A percentile compares a stretch with the other conserved stretches of the same genome.
phyloP scores from a whole-genome alignment of 331 rosid species.

The Quercus phellos region DNA sequence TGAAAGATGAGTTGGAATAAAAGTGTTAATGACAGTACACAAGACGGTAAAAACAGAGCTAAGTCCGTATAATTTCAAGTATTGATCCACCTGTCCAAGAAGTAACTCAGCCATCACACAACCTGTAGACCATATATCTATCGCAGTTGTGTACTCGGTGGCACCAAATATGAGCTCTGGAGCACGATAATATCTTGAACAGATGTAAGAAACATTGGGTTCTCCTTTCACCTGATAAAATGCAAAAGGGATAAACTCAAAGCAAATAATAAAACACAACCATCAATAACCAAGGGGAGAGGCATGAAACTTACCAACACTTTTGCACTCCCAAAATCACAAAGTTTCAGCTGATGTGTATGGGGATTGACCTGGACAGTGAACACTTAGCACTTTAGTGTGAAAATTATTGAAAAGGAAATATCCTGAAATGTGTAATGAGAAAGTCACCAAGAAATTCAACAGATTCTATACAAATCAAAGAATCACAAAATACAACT shows the following conservation, averaged over 20 bases:
- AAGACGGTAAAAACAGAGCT: neutral
- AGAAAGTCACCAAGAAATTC: neutral
- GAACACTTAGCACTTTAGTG: constrained; percentile 26
- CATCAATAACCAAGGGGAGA: constrained; percentile 8
- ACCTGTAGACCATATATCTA: constrained; percentile 96
- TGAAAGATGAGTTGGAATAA: constrained; percentile 40
- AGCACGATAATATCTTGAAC: constrained; percentile 95
- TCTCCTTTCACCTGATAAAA: constrained; percentile 84
- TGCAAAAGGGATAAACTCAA: constrained; percentile 21
- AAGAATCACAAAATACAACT: neutral
- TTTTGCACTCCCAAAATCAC: constrained; percentile 95
- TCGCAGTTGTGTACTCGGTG: constrained; percentile 84
- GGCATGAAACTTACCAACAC: constrained; percentile 58
- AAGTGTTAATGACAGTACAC: constrained; percentile 10
- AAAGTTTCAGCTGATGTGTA: constrained; percentile 86
- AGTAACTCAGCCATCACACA: constrained; percentile 95
- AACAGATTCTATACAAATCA: neutral
- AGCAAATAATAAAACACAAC: constrained; percentile 9
- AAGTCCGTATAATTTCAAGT: constrained; percentile 5
- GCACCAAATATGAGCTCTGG: constrained; percentile 95
- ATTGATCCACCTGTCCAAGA: constrained; percentile 76
- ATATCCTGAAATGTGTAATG: neutral
- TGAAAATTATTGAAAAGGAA: neutral
- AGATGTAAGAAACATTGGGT: constrained; percentile 88
- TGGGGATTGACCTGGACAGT: constrained; percentile 80